Percentiles rank a stretch among this genome's conserved stretches.
Conservation (phyloP, 2,329 filamentous ascomycete species). For the Microdochium bolleyi region DNA sequence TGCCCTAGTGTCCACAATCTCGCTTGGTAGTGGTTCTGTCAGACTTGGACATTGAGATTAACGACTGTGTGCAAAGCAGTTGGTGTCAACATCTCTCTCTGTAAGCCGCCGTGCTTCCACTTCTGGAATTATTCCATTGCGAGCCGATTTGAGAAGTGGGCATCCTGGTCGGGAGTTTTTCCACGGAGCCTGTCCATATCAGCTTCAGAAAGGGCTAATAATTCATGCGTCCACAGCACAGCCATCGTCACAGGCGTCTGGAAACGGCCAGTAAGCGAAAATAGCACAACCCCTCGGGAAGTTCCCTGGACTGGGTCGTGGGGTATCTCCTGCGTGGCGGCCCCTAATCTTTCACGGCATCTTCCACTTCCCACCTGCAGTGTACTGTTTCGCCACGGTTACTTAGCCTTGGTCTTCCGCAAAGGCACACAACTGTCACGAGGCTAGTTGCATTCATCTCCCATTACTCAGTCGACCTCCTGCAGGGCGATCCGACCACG, state of each 20-base stretch:
- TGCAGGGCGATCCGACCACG: neutral
- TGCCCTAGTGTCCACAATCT: too few relatives aligned
- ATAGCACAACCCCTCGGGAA: neutral
- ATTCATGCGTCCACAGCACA: neutral
- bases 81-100: too few relatives aligned
- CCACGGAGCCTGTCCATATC: neutral
- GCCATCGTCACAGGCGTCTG: neutral
- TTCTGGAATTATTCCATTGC: too few relatives aligned
- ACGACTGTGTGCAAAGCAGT: too few relatives aligned
- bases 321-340: conserved; percentile 7
- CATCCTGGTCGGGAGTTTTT: neutral
- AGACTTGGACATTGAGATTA: too few relatives aligned
- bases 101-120: too few relatives aligned
- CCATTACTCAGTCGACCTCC: neutral
- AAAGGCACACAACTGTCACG: neutral
- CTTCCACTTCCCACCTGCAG: neutral
- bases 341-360: neutral
- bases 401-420: neutral
- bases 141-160: too few relatives aligned
- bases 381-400: neutral
- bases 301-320: conserved; percentile 6
- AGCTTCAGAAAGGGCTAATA: neutral
- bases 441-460: neutral
- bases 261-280: neutral
- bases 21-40: too few relatives aligned